phyloP scores from a whole-genome alignment of 805 yeast genomes.

The Wickerhamiella australiensis region DNA sequence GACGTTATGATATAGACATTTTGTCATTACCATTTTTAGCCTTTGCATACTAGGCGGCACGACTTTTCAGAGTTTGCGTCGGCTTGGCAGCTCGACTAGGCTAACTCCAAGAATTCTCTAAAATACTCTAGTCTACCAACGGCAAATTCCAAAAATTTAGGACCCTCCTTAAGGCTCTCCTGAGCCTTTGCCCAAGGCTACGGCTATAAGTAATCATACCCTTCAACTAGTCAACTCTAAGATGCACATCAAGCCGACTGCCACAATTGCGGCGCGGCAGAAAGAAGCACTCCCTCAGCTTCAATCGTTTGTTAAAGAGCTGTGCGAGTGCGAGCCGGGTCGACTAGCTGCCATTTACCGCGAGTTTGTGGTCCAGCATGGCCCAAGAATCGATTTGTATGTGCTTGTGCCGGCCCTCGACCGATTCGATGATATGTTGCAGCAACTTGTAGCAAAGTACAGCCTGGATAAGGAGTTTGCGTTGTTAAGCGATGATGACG shows the following conservation, averaged over 20 bases:
- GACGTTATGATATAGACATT: too few species aligned
- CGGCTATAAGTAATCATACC: not conserved
- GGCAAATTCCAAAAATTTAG: too few species aligned
- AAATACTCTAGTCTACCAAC: too few species aligned
- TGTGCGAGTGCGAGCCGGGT: not conserved
- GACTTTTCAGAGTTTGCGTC: too few species aligned
- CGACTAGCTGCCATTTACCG: slow-evolving; percentile 29
- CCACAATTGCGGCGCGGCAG: slow-evolving; percentile 10
- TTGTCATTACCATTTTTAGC: too few species aligned
- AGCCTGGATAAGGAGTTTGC: slow-evolving; percentile 43
- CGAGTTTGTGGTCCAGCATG: slow-evolving; percentile 35
- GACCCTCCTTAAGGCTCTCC: too few species aligned
- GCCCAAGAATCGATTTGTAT: slow-evolving; percentile 55
- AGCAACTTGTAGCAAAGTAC: slow-evolving; percentile 26
- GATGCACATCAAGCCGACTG: slow-evolving; percentile 10
- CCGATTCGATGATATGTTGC: slow-evolving; percentile 54
- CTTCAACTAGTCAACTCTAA: not conserved
- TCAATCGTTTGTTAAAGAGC: not conserved
- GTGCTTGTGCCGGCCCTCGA: slow-evolving; percentile 72
- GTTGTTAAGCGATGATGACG: slow-evolving; percentile 40
- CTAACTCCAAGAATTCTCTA: too few species aligned
- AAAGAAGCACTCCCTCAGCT: slow-evolving; percentile 9
- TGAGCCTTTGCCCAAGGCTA: too few species aligned
- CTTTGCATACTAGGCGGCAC: too few species aligned
- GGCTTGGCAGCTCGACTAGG: too few species aligned